Conservation (phyloP, 345 rosid species). For the Citrus mangshanensis region DNA sequence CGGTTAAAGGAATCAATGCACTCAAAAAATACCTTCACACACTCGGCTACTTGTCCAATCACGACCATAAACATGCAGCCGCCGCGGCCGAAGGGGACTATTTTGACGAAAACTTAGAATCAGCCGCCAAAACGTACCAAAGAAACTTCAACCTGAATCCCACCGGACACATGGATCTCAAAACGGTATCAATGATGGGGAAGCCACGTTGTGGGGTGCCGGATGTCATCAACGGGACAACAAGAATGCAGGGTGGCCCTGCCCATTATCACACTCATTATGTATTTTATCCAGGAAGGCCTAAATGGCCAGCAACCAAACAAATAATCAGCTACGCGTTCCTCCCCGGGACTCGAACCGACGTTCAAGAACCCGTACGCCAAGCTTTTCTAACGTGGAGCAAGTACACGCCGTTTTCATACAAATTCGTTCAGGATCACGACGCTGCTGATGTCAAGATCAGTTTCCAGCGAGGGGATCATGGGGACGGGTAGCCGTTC, state of each 20-base stretch:
- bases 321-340: neutral
- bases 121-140: conserved; percentile 18
- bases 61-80: neutral
- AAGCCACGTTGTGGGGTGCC: neutral
- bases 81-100: neutral
- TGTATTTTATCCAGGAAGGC: neutral
- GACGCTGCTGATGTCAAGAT: conserved; percentile 3
- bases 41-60: neutral
- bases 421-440: neutral
- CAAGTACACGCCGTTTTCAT: neutral
- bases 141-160: conserved; percentile 12
- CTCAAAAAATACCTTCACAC: conserved; percentile 14
- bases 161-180: conserved; percentile 3
- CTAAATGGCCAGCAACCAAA: neutral
- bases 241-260: neutral
- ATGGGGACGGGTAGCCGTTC: conserved; percentile 4
- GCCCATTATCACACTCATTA: neutral
- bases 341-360: neutral
- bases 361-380: neutral
- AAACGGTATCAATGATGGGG: conserved; percentile 1
- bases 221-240: conserved; percentile 11
- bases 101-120: conserved; percentile 20
- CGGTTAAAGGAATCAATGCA: neutral
- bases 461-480: neutral
- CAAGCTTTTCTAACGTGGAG: neutral